Percentiles rank a stretch among this genome's conserved stretches.
Evolutionary conservation across 2,329 filamentous ascomycete genomes (phyloP).

Genomic region (Clonostachys rhizophaga): DNA sequence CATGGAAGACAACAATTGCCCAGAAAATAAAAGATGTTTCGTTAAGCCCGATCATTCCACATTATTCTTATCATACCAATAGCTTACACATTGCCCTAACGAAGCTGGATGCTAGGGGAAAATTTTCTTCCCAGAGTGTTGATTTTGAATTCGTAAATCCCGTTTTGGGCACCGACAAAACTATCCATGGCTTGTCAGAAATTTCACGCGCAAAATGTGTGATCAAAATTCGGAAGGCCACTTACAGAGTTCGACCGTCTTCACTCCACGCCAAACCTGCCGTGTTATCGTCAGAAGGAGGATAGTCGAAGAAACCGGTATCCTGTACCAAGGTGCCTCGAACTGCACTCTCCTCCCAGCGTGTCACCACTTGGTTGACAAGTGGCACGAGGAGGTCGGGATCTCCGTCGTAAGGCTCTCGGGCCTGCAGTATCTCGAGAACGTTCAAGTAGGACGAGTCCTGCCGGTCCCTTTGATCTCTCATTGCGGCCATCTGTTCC

Average conservation of each 20-base stretch:
- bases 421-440: constrained; percentile 27
- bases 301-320: constrained; percentile 34
- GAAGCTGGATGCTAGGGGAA: constrained; percentile 48
- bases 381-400: constrained; percentile 27
- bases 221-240: constrained; percentile 4
- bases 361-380: constrained; percentile 27
- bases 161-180: constrained; percentile 63
- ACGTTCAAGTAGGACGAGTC: constrained; percentile 27
- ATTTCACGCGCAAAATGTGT: background rate
- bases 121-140: constrained; percentile 58
- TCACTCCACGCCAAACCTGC: constrained; percentile 59
- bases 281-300: constrained; percentile 50
- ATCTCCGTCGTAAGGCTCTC: constrained; percentile 23
- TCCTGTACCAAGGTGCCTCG: constrained; percentile 23
- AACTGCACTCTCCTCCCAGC: constrained; percentile 30
- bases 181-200: constrained; percentile 27
- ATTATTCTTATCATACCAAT: background rate
- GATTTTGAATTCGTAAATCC: constrained; percentile 70
- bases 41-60: background rate
- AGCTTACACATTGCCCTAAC: constrained; percentile 25
- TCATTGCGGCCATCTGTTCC: constrained; percentile 26
- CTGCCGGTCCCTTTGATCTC: constrained; percentile 26
- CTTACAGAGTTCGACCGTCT: constrained; percentile 56
- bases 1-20: background rate
- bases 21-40: background rate